These are phyloP conservation scores for Camillea tinctor DNA, from an alignment of 2,329 filamentous ascomycete species.

Conservation along the genomic window DNA sequence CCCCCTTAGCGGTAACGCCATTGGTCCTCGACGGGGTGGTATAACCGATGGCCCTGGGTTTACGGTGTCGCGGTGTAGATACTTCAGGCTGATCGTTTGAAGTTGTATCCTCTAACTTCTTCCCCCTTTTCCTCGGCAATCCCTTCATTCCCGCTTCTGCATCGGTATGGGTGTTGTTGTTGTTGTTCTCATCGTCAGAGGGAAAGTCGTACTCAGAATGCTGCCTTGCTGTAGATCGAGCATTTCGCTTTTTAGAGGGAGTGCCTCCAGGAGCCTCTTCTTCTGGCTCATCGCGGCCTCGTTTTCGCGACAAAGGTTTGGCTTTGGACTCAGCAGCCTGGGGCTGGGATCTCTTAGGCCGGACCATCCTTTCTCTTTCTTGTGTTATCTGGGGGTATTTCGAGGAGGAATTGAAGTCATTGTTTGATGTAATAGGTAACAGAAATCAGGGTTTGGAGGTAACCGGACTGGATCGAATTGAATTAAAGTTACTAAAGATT, in stretches of 20 bases:
- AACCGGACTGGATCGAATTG: neutral
- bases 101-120: slow-evolving; percentile 4
- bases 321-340: slow-evolving; percentile 9
- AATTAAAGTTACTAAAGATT: too few species aligned
- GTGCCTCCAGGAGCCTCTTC: slow-evolving; percentile 16
- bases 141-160: slow-evolving; percentile 5
- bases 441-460: neutral
- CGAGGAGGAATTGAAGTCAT: neutral
- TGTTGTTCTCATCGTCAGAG: slow-evolving; percentile 28
- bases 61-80: slow-evolving; percentile 27
- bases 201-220: slow-evolving; percentile 29
- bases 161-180: neutral
- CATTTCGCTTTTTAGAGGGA: slow-evolving; percentile 19
- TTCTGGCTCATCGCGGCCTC: slow-evolving; percentile 17
- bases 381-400: neutral
- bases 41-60: slow-evolving; percentile 12
- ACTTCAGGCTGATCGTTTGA: slow-evolving; percentile 8
- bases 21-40: slow-evolving; percentile 27
- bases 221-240: slow-evolving; percentile 4
- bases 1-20: slow-evolving; percentile 29
- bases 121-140: slow-evolving; percentile 24
- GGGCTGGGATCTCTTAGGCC: slow-evolving; percentile 22
- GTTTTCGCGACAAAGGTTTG: slow-evolving; percentile 22
- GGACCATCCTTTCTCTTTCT: slow-evolving; percentile 26
- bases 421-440: neutral